Conservation (phyloP, 2,329 filamentous ascomycete genomes). For the Aspergillus luchuensis region DNA sequence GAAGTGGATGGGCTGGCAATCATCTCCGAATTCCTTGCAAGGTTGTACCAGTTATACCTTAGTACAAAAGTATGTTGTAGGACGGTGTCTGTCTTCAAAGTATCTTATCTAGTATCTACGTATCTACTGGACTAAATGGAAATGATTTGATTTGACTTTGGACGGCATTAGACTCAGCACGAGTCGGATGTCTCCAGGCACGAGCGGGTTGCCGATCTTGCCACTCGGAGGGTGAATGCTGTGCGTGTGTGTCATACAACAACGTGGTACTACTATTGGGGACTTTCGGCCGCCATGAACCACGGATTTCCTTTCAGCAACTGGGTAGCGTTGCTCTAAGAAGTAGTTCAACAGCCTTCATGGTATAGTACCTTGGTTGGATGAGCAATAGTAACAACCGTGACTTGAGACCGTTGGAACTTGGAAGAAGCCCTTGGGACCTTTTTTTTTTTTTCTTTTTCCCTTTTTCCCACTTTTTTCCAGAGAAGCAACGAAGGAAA, state of each 20-base stretch:
- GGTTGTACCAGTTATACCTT: too few species aligned
- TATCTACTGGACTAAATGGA: background rate
- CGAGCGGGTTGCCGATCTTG: background rate
- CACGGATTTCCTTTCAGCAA: background rate
- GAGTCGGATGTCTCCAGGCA: conserved; percentile 8
- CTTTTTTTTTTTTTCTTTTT: background rate
- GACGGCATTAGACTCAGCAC: background rate
- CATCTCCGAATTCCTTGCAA: too few species aligned
- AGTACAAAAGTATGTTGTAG: too few species aligned
- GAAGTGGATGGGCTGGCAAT: too few species aligned
- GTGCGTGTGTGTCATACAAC: background rate
- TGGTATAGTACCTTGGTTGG: too few species aligned
- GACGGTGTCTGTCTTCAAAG: too few species aligned
- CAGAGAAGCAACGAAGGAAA: conserved; percentile 1
- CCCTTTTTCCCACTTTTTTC: too few species aligned
- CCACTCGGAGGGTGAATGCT: too few species aligned
- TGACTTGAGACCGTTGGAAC: background rate
- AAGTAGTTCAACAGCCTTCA: too few species aligned
- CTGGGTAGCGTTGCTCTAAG: too few species aligned
- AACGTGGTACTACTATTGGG: background rate
- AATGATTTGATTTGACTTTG: conserved; percentile 4
- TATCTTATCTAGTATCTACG: too few species aligned
- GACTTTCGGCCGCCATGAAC: background rate
- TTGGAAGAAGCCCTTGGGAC: background rate
- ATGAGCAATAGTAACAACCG: too few species aligned